Conservation (phyloP, 2,329 filamentous ascomycete species). For the Venturia oleaginea region DNA sequence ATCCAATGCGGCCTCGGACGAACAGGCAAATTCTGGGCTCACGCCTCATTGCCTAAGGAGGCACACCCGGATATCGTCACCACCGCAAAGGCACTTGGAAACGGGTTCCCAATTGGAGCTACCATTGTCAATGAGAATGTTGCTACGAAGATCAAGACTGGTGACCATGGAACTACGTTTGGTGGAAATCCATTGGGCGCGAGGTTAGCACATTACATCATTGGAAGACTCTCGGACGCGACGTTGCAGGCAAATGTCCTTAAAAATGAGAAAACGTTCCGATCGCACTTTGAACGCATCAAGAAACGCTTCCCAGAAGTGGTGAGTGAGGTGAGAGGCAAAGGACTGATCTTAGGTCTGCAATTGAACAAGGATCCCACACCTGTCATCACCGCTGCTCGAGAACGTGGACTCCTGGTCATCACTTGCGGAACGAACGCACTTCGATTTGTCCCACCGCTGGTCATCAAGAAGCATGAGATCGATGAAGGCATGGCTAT, state of each 20-base stretch:
- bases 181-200: constrained; percentile 84
- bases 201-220: constrained; percentile 76
- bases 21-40: constrained; percentile 87
- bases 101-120: constrained; percentile 91
- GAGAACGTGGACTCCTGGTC: constrained; percentile 77
- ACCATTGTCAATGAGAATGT: constrained; percentile 60
- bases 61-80: constrained; percentile 92
- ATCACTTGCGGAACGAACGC: constrained; percentile 94
- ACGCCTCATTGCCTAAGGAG: constrained; percentile 60
- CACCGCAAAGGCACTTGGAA: constrained; percentile 90
- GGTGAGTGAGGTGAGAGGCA: constrained; percentile 70
- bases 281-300: constrained; percentile 47
- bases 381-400: constrained; percentile 70
- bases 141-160: constrained; percentile 58
- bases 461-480: constrained; percentile 72
- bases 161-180: constrained; percentile 91
- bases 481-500: constrained; percentile 71
- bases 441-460: constrained; percentile 78
- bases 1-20: constrained; percentile 90
- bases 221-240: constrained; percentile 63
- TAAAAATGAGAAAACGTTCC: constrained; percentile 55
- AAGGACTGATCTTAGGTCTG: constrained; percentile 76
- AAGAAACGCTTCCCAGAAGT: constrained; percentile 57
- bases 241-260: constrained; percentile 61
- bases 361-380: constrained; percentile 69